Conservation (phyloP, 192 early-diverging fungal species). For the Linnemannia schmuckeri region DNA sequence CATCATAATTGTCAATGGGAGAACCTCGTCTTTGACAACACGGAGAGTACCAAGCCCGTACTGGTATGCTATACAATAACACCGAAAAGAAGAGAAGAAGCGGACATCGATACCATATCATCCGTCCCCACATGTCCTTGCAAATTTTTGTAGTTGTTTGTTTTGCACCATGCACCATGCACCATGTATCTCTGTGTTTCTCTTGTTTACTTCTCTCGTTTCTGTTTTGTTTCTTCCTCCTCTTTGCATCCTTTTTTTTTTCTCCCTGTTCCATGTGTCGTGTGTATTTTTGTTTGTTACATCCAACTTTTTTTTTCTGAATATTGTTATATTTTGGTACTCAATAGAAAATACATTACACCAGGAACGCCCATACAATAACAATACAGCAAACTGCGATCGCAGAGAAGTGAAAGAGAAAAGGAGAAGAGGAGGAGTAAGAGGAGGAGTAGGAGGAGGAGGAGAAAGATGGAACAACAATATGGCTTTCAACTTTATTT, state of each 20-base stretch:
- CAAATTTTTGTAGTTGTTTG: neutral
- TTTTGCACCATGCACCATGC: neutral
- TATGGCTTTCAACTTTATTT: conserved; percentile 2
- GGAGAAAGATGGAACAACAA: neutral
- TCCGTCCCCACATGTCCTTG: conserved; percentile 1
- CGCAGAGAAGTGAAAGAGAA: too few species aligned
- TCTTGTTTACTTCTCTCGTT: neutral
- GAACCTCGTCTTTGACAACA: conserved; percentile 31
- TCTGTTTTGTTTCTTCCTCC: neutral
- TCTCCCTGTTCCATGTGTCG: neutral
- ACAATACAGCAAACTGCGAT: neutral
- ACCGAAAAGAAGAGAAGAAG: neutral
- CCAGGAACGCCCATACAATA: neutral
- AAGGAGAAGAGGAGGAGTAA: neutral
- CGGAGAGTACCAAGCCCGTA: conserved; percentile 18
- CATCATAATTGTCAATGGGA: conserved; percentile 46
- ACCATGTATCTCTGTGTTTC: neutral
- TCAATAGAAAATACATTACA: neutral
- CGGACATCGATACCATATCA: neutral
- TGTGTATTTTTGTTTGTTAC: conserved; percentile 12
- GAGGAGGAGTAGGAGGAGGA: neutral
- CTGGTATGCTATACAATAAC: conserved; percentile 23
- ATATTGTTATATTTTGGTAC: neutral
- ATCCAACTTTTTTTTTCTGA: neutral
- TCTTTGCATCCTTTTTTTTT: neutral